These are phyloP conservation scores for Termitomyces sp. DNA, from an alignment of 768 basidiomycete species.

Conservation along the genomic window DNA sequence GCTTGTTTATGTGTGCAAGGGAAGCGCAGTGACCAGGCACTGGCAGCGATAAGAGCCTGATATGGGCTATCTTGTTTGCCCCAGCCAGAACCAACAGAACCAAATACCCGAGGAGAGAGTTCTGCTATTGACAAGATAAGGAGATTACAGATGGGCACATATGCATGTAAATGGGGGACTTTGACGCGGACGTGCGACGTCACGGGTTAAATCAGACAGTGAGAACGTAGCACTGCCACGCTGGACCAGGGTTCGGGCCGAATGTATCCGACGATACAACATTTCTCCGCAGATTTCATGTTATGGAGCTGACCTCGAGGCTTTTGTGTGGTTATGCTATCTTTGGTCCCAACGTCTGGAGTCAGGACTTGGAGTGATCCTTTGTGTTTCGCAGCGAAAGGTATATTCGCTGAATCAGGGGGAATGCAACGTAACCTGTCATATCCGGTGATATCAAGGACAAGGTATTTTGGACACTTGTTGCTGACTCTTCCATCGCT, in stretches of 20 bases:
- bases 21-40: constrained; percentile 4
- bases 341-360: too few relatives aligned
- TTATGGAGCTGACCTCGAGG: too few relatives aligned
- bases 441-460: neutral
- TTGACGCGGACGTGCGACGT: neutral
- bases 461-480: neutral
- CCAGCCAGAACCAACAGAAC: neutral
- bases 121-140: neutral
- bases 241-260: neutral
- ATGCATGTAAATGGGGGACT: neutral
- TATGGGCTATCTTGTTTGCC: constrained; percentile 2
- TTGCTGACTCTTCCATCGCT: neutral
- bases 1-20: neutral
- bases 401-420: neutral
- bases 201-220: neutral
- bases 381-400: neutral
- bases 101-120: neutral
- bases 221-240: neutral
- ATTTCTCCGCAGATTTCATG: neutral
- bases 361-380: neutral
- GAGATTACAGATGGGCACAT: neutral
- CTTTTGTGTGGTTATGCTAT: too few relatives aligned
- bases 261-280: too few relatives aligned
- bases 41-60: constrained; percentile 6
- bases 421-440: neutral